Conservation (phyloP, 129 eudicot species). For the Tagetes patula region DNA sequence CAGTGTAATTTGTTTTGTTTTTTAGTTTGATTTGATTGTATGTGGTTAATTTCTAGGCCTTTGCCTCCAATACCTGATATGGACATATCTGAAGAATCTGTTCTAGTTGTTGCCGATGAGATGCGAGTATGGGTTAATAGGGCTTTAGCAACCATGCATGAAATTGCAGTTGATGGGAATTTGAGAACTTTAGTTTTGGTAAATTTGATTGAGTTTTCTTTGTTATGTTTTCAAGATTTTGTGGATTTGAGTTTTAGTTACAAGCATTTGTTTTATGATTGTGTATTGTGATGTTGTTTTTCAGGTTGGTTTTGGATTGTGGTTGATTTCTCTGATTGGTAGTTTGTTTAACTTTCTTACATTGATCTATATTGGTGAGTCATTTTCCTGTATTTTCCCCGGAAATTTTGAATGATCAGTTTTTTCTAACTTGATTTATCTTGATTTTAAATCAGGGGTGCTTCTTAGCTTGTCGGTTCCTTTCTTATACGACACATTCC, state of each 20-base stretch:
- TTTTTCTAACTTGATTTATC: background rate
- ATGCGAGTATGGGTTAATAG: constrained; percentile 52
- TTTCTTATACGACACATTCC: constrained; percentile 70
- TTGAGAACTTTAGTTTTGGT: constrained; percentile 64
- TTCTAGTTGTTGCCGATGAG: constrained; percentile 59
- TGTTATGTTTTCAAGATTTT: background rate
- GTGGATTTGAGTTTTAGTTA: constrained; percentile 1
- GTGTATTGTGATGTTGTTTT: constrained; percentile 17
- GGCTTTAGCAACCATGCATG: constrained; percentile 53
- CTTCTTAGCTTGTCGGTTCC: constrained; percentile 83
- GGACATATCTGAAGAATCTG: constrained; percentile 64
- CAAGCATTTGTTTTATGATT: constrained; percentile 11
- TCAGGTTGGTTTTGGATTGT: constrained; percentile 65
- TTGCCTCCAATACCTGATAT: constrained; percentile 87
- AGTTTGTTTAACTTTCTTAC: constrained; percentile 76
- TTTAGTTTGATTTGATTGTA: background rate
- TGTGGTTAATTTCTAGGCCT: constrained; percentile 52
- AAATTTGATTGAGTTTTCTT: constrained; percentile 1
- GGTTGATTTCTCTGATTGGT: constrained; percentile 67
- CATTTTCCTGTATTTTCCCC: background rate
- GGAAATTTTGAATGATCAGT: background rate
- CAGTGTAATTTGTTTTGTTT: background rate
- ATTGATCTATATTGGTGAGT: constrained; percentile 77
- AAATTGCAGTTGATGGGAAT: constrained; percentile 75
- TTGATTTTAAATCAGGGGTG: constrained; percentile 47